Conservation (phyloP, 2,329 filamentous ascomycete genomes). For the Helminthosporium solani region DNA sequence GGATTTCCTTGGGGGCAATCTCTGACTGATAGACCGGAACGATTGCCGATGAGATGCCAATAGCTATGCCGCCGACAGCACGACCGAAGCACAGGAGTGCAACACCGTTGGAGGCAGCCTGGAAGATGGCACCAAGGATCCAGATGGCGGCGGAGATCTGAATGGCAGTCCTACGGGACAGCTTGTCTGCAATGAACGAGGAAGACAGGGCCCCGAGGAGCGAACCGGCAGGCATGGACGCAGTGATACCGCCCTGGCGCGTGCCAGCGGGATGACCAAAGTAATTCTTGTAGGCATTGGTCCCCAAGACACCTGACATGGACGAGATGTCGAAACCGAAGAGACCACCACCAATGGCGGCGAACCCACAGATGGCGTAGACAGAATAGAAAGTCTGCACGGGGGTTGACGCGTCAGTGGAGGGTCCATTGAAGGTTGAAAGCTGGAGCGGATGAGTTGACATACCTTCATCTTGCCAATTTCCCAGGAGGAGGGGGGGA, state of each 20-base stretch:
- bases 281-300: conserved; percentile 41
- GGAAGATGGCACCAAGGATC: conserved; percentile 48
- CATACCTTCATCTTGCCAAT: conserved; percentile 35
- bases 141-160: conserved; percentile 49
- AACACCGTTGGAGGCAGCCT: conserved; percentile 42
- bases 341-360: conserved; percentile 54
- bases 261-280: conserved; percentile 34
- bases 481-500: conserved; percentile 5
- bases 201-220: conserved; percentile 49
- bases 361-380: conserved; percentile 63
- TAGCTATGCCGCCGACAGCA: conserved; percentile 80
- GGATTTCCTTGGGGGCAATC: conserved; percentile 56
- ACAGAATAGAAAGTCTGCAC: conserved; percentile 49
- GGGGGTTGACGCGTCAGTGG: conserved; percentile 1
- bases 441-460: background rate
- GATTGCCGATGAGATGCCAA: conserved; percentile 87
- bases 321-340: conserved; percentile 45
- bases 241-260: conserved; percentile 45
- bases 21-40: conserved; percentile 93
- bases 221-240: conserved; percentile 53
- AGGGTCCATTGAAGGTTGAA: background rate
- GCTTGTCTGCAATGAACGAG: conserved; percentile 49
- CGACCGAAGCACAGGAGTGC: conserved; percentile 54
- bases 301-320: conserved; percentile 43
- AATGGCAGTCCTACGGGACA: conserved; percentile 49